Conservation (phyloP, 345 rosid species). For the Acer saccharum region DNA sequence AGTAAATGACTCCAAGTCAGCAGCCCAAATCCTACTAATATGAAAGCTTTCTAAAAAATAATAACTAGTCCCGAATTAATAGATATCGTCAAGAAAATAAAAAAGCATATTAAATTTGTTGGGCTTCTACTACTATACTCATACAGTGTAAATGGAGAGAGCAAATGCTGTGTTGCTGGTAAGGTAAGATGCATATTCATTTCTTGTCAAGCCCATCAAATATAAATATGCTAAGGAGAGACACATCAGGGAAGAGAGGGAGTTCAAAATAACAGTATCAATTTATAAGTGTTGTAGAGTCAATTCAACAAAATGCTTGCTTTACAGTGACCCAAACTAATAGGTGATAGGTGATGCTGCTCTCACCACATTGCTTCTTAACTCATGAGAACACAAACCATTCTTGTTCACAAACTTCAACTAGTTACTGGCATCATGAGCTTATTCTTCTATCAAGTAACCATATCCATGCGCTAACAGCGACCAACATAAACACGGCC, state of each 20-base stretch:
- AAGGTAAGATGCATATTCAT: constrained; percentile 15
- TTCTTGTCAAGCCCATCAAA: constrained; percentile 9
- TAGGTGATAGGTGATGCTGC: constrained; percentile 25
- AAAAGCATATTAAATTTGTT: too few relatives aligned
- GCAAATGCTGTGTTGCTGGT: neutral
- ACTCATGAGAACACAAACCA: constrained; percentile 28
- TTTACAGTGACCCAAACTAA: constrained; percentile 27
- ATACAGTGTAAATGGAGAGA: neutral
- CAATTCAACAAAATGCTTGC: constrained; percentile 28
- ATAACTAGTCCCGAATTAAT: too few relatives aligned
- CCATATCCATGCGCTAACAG: constrained; percentile 25
- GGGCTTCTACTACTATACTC: too few relatives aligned
- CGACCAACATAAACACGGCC: constrained; percentile 12
- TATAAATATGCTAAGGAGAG: neutral
- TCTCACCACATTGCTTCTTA: constrained; percentile 18
- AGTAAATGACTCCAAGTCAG: too few relatives aligned
- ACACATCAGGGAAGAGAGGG: neutral
- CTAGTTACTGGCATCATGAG: constrained; percentile 28
- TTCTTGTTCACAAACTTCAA: constrained; percentile 37
- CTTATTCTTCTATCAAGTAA: constrained; percentile 33
- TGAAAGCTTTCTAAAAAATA: too few relatives aligned
- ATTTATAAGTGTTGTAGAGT: constrained; percentile 13
- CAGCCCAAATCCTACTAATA: too few relatives aligned
- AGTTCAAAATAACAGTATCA: neutral
- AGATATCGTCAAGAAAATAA: too few relatives aligned